Conservation (phyloP, 2,329 filamentous ascomycete genomes). For the Sporothrix curviconia region DNA sequence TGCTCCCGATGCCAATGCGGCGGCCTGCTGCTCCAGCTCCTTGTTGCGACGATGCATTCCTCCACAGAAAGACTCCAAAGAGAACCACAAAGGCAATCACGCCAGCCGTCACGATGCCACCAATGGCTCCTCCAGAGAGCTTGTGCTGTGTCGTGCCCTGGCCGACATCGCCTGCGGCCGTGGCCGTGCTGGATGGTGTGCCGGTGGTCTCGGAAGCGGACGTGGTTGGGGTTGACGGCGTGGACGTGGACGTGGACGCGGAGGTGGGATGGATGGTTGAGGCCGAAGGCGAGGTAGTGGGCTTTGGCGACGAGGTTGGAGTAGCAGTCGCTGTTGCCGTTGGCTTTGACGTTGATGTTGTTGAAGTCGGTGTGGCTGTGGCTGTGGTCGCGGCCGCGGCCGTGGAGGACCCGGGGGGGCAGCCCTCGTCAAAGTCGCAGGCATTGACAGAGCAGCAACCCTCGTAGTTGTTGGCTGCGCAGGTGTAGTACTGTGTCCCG, state of each 20-base stretch:
- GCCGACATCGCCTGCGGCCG: background rate
- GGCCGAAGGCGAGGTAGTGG: constrained; percentile 8
- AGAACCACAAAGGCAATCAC: constrained; percentile 24
- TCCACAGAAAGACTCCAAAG: constrained; percentile 18
- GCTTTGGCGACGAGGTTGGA: background rate
- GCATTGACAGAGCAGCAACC: constrained; percentile 25
- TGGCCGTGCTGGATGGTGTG: background rate
- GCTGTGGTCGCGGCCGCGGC: background rate
- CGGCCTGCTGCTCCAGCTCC: background rate
- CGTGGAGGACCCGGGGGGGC: background rate
- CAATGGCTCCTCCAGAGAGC: constrained; percentile 28
- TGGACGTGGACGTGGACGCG: background rate
- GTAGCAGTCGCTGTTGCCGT: background rate
- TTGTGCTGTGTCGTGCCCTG: background rate
- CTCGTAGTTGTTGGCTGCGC: constrained; percentile 29
- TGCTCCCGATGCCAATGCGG: background rate
- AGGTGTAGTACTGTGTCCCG: constrained; percentile 33
- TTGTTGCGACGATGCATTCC: background rate
- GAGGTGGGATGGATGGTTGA: background rate
- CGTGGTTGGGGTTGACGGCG: constrained; percentile 5
- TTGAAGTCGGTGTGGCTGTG: background rate
- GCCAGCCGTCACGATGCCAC: constrained; percentile 29
- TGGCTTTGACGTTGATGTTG: background rate
- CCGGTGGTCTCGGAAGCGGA: no score
- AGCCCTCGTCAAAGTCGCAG: no score